These are phyloP conservation scores for Trametes maxima DNA, from an alignment of 768 basidiomycete species.

Conservation along the genomic window DNA sequence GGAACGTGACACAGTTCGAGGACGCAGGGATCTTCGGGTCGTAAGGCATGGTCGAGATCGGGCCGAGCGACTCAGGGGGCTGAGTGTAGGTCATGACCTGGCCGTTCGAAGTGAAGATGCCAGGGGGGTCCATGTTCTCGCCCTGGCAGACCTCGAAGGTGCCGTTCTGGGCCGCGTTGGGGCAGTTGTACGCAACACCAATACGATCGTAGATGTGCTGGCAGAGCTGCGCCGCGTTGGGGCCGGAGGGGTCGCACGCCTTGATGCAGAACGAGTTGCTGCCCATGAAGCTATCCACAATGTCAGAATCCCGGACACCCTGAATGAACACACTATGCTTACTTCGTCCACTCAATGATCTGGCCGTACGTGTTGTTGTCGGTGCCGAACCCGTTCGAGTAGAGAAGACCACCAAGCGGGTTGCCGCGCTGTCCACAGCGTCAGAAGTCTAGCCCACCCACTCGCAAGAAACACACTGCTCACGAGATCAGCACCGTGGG, in stretches of 20 bases:
- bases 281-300: constrained; percentile 66
- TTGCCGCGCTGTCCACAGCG: constrained; percentile 74
- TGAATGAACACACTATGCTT: constrained; percentile 25
- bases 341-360: constrained; percentile 71
- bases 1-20: constrained; percentile 45
- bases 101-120: constrained; percentile 48
- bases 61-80: constrained; percentile 49
- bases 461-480: constrained; percentile 17
- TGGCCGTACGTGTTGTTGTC: constrained; percentile 51
- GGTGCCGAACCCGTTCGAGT: constrained; percentile 56
- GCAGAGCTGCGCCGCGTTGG: constrained; percentile 58
- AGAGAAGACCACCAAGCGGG: constrained; percentile 73
- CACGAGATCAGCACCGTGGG: constrained; percentile 69
- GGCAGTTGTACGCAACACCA: constrained; percentile 74
- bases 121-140: constrained; percentile 65
- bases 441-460: neutral
- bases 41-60: constrained; percentile 50
- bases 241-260: constrained; percentile 59
- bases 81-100: constrained; percentile 46
- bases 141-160: constrained; percentile 67
- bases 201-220: constrained; percentile 77
- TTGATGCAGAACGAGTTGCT: constrained; percentile 68
- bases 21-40: constrained; percentile 41
- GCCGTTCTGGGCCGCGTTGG: constrained; percentile 58
- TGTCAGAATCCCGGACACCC: neutral